phyloP scores from a whole-genome alignment of 441 rosid species.

The Jatropha podagrica region DNA sequence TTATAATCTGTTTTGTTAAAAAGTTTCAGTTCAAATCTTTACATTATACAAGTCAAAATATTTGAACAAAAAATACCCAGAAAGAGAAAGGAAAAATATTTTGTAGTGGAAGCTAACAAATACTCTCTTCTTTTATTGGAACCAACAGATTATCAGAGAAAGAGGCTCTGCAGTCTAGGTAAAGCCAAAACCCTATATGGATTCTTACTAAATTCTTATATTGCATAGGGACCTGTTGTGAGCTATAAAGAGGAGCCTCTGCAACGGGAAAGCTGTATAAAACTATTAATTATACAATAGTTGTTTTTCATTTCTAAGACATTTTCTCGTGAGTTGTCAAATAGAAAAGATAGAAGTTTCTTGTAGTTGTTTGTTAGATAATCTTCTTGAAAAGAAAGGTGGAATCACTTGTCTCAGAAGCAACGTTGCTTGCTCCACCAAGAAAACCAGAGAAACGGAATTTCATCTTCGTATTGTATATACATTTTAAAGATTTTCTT shows the following conservation, averaged over 20 bases:
- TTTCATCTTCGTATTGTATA: not conserved
- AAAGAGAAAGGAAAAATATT: not conserved
- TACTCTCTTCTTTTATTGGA: conserved; percentile 6
- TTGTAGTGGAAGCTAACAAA: not conserved
- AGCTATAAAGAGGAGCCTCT: not conserved
- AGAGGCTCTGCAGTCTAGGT: conserved; percentile 5
- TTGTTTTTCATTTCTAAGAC: not conserved
- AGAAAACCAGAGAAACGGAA: not conserved
- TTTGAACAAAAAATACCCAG: not conserved
- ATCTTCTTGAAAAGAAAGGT: conserved; percentile 12
- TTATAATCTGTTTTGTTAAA: not conserved
- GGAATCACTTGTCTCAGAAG: conserved; percentile 17
- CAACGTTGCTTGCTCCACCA: not conserved
- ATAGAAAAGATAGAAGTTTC: not conserved
- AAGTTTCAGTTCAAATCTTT: not conserved
- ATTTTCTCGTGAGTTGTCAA: conserved; percentile 5
- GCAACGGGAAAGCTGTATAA: not conserved
- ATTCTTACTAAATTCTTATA: conserved; percentile 1
- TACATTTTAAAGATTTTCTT: not conserved
- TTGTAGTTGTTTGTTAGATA: not conserved
- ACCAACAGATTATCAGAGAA: not conserved
- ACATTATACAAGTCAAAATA: not conserved
- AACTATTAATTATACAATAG: no score
- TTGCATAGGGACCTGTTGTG: conserved; percentile 2
- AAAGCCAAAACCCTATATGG: not conserved